These are phyloP conservation scores for Pistacia vera DNA, from an alignment of 345 rosid species.

Conservation along the genomic window DNA sequence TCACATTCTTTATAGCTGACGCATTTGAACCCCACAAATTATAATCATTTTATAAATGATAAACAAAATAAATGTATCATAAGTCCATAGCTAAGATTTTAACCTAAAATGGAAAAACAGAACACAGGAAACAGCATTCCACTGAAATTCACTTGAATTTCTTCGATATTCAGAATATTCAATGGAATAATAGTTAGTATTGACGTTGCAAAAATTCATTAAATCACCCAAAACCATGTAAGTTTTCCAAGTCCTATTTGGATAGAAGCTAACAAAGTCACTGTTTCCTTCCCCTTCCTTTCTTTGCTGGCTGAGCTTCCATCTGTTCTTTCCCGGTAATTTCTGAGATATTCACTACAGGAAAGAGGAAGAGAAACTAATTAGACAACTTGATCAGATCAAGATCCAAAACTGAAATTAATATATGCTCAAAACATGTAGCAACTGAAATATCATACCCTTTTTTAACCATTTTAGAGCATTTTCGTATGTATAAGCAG, in stretches of 20 bases:
- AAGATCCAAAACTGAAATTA: background rate
- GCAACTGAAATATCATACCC: background rate
- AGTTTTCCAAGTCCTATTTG: constrained; percentile 3
- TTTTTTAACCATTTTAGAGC: background rate
- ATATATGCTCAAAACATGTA: background rate
- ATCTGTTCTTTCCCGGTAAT: constrained; percentile 74
- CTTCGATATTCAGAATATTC: background rate
- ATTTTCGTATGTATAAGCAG: background rate
- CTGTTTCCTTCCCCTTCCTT: constrained; percentile 95
- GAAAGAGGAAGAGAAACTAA: constrained; percentile 1
- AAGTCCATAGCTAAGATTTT: background rate
- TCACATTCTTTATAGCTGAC: no score
- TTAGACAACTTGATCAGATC: constrained; percentile 14
- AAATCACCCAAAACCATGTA: background rate
- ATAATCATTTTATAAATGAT: no score
- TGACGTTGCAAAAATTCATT: constrained; percentile 11
- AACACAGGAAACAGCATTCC: background rate
- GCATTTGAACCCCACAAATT: no score
- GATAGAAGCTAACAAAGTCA: constrained; percentile 26
- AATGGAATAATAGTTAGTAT: background rate
- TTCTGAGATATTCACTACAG: constrained; percentile 76
- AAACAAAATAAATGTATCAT: background rate
- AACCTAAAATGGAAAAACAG: background rate
- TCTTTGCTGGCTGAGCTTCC: constrained; percentile 71
- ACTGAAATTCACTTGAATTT: background rate